Conservation (phyloP, 129 eudicot genomes). For the Pseudognaphalium luteoalbum region DNA sequence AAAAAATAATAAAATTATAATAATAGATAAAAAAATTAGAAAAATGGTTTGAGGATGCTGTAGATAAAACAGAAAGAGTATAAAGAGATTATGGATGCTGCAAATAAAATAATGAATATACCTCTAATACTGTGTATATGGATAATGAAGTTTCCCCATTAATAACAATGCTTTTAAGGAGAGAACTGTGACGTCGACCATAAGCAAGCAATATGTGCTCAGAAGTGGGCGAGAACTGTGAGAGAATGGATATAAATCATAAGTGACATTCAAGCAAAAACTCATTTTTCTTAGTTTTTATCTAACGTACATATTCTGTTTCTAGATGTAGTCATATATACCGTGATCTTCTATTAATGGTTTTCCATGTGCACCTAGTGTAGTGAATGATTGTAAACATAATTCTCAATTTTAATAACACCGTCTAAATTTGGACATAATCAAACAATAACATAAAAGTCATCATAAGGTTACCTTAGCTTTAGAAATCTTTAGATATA, state of each 20-base stretch:
- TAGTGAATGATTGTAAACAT: neutral
- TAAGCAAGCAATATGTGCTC: constrained; percentile 91
- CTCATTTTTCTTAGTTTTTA: neutral
- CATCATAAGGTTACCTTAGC: neutral
- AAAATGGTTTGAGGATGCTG: no score
- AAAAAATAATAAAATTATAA: no score
- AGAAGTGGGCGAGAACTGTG: constrained; percentile 95
- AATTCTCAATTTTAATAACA: constrained; percentile 4
- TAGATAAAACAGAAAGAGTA: no score
- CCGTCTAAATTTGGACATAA: neutral
- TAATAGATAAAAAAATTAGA: no score
- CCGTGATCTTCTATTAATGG: neutral
- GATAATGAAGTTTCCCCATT: constrained; percentile 83
- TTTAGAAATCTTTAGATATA: constrained; percentile 14
- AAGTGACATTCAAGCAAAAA: neutral
- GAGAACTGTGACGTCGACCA: constrained; percentile 91
- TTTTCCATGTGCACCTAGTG: neutral
- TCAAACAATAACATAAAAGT: constrained; percentile 1
- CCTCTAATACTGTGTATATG: constrained; percentile 93
- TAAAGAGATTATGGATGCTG: no score
- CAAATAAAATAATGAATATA: constrained; percentile 9
- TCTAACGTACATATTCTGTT: neutral
- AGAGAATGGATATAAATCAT: neutral
- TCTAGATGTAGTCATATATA: neutral
- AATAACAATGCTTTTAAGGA: constrained; percentile 85